These are phyloP conservation scores for Paracorniculantispora psalliotae DNA, from an alignment of 2,329 filamentous ascomycete genomes.

Conservation along the genomic window DNA sequence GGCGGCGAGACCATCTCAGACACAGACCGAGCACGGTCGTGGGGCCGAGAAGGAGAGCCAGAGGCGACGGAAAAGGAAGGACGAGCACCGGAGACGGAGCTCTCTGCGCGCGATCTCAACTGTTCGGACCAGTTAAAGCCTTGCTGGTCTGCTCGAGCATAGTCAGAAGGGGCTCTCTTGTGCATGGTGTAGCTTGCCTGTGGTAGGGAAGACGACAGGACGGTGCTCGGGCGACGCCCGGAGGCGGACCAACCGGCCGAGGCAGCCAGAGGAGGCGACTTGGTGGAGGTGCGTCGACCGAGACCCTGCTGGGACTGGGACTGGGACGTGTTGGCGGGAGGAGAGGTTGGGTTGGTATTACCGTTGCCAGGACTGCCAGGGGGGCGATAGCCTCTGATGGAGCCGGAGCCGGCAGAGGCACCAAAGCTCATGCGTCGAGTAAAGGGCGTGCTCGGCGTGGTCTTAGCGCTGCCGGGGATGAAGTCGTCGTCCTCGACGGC, in stretches of 20 bases:
- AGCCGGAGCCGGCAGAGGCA: slow-evolving; percentile 64
- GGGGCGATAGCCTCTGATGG: slow-evolving; percentile 53
- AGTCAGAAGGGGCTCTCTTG: slow-evolving; percentile 61
- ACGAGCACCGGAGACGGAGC: slow-evolving; percentile 57
- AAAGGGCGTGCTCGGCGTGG: slow-evolving; percentile 67
- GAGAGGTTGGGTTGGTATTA: slow-evolving; percentile 46
- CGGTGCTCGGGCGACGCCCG: slow-evolving; percentile 34
- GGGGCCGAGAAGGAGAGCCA: slow-evolving; percentile 38
- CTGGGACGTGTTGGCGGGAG: slow-evolving; percentile 24
- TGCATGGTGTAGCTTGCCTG: slow-evolving; percentile 57
- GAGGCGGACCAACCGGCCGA: slow-evolving; percentile 29
- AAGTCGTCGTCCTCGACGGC: slow-evolving; percentile 66
- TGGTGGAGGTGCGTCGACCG: slow-evolving; percentile 28
- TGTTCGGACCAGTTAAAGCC: slow-evolving; percentile 98
- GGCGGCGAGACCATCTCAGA: slow-evolving; percentile 58
- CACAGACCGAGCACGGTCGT: slow-evolving; percentile 67
- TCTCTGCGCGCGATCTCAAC: slow-evolving; percentile 85
- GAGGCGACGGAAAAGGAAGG: slow-evolving; percentile 54
- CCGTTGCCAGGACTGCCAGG: slow-evolving; percentile 60
- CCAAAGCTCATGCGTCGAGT: slow-evolving; percentile 86
- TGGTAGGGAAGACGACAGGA: slow-evolving; percentile 30
- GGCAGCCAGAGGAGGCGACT: slow-evolving; percentile 19
- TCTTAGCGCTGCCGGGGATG: slow-evolving; percentile 44
- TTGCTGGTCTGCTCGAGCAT: slow-evolving; percentile 66
- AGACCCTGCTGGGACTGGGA: slow-evolving; percentile 17